Base-by-base conservation (phyloP, 2,329 filamentous ascomycete genomes). In the Colletotrichum sp. region DNA sequence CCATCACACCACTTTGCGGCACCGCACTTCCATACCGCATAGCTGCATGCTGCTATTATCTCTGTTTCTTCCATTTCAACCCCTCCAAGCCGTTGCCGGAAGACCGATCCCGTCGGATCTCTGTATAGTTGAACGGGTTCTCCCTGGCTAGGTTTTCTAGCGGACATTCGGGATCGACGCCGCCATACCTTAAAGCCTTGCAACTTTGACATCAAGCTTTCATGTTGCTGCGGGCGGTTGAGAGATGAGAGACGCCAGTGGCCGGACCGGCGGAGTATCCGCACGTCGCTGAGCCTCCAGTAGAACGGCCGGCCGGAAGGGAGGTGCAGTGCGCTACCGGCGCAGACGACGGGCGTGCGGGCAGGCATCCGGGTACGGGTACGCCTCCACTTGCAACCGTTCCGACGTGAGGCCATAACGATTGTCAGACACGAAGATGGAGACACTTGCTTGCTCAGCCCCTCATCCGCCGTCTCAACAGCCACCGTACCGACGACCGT, bases 151-250 rank as follows among this genome's bases (percentile, higher is more conserved):
- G 30, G 21, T 34, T 34, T 36, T 14, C n/a, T 7, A 52, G 60
- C 60, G 36, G 60, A 61, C 68, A 34, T 60, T 66, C 48, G 68
- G 72, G 68, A 71, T 74, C 60, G 68, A 60, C 68, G 30, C 68
- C 68, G 48, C 60, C 48, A 34, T 43, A 34, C 60, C 32, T 60
- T 71, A 61, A 60, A 63, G 36, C 21, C 36, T 43, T 24, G 34
- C 43, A 48, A 21, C 48, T 57, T 60, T 21, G 48, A 34, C 60
- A 64, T 57, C 60, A 64, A 28, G 34, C 24, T 26, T 43, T 64
- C 26, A 73, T 28, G 26, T 61, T 59, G 48, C 65, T 36, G 18
- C 71, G 21, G 68, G 59, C 68, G 60, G 13, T 18, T 48, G 43
- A 66, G n/a, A 36, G 43, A 21, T 48, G 43, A 66, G n/a, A 36